These are phyloP conservation scores for Austroboletus niveus DNA, from an alignment of 1,284 basidiomycete genomes.

Conservation along the genomic window DNA sequence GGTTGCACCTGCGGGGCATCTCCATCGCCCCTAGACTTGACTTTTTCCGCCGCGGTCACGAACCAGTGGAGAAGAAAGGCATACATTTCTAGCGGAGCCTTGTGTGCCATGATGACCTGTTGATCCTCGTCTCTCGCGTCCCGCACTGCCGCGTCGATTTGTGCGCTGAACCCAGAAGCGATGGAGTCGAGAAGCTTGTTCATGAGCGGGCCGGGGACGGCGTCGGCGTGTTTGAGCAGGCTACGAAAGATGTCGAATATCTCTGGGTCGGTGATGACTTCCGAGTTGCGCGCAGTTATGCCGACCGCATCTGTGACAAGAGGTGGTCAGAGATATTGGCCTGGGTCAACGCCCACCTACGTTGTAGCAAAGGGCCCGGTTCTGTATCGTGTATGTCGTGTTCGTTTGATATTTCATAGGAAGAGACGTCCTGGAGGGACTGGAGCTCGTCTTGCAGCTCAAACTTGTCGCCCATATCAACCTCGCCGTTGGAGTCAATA, in stretches of 20 bases:
- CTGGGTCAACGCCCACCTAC: constrained; percentile 12
- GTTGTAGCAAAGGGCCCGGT: constrained; percentile 37
- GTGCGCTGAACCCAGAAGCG: constrained; percentile 64
- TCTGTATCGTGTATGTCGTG: constrained; percentile 43
- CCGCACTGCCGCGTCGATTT: constrained; percentile 65
- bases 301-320: constrained; percentile 64
- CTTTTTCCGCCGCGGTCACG: constrained; percentile 72
- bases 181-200: constrained; percentile 79
- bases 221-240: constrained; percentile 67
- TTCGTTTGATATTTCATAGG: constrained; percentile 49
- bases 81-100: constrained; percentile 80
- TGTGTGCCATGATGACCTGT: constrained; percentile 67
- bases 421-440: constrained; percentile 40
- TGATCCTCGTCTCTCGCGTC: constrained; percentile 73
- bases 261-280: constrained; percentile 60
- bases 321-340: constrained; percentile 4
- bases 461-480: constrained; percentile 28
- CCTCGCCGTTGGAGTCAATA: constrained; percentile 2
- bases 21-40: constrained; percentile 54
- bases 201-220: constrained; percentile 60
- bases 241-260: constrained; percentile 80
- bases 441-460: constrained; percentile 55
- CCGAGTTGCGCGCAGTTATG: constrained; percentile 68
- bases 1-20: constrained; percentile 48
- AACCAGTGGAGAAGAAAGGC: constrained; percentile 89